Evolutionary conservation across 192 early-diverging fungal species (phyloP), one percentile per base, ranked within the genome.

Genomic region (Coemansia sp.): DNA sequence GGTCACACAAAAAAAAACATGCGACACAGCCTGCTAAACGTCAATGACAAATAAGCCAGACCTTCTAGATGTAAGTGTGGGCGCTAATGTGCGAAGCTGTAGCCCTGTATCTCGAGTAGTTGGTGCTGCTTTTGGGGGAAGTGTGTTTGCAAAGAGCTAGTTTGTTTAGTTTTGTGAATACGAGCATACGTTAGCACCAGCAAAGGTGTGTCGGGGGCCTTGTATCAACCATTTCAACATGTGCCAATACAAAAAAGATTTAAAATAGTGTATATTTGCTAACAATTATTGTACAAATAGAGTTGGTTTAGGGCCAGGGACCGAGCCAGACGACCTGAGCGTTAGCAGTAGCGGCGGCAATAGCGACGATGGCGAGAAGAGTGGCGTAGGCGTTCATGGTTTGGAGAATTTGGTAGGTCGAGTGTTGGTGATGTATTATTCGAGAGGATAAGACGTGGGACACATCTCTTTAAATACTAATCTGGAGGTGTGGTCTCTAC

Each of bases 331-430:
- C 30, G 30, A 35, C 55, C 32, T 58, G 55, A 16, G 55, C 55
- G 32, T 58, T 58, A 32, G 55, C 55, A 58, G 55, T 58, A 35
- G 55, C 55, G 16, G 55, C 55, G 17, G 55, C 55, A 58, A 58
- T 17, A 58, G n/a, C 55, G 14, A 58, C 55, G 55, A 58, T 58
- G 30, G 55, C 55, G 55, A 58, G 28, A 32, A 58, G 55, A 58
- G 55, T 58, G 35, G 55, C 16, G 55, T 58, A 58, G 32, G 55
- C 6, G 55, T 35, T 58, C 55, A 58, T 58, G 13, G 16, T 58
- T 26, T 16, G 35, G 55, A 58, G 55, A 58, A 28, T 37, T 55
- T 58, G 32, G 30, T 58, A 26, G 14, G 28, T 32, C 6, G 17
- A 28, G 53, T 57, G 55, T 30, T 28, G 52, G 13, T 58, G 32